Percentiles rank a stretch among this genome's conserved stretches.
Evolutionary conservation across 1,284 basidiomycete genomes (phyloP).

Genomic region (Marasmius fiardii): DNA sequence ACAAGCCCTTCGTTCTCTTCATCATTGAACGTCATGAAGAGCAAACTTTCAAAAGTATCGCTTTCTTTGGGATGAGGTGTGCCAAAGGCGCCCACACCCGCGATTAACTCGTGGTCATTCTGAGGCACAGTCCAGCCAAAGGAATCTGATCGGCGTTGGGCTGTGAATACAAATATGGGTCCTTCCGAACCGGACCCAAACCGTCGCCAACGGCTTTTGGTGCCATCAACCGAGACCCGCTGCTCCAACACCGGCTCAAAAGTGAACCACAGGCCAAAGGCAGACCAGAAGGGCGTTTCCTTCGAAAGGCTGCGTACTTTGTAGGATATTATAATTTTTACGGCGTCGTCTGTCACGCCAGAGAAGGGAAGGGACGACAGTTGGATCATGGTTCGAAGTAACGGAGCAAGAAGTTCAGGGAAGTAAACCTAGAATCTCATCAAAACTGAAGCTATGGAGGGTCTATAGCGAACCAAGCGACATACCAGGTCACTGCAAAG

Average conservation of each 20-base stretch:
- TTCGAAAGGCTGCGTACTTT: constrained; percentile 75
- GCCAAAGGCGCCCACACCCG: constrained; percentile 49
- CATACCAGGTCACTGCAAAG: constrained; percentile 75
- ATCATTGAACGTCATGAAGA: constrained; percentile 49
- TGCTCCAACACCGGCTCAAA: constrained; percentile 58
- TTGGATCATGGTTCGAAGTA: constrained; percentile 65
- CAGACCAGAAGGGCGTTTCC: constrained; percentile 78
- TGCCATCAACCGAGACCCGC: background rate
- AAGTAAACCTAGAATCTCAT: constrained; percentile 61
- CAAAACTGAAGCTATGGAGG: constrained; percentile 2
- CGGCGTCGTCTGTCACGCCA: constrained; percentile 2
- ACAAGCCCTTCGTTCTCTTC: constrained; percentile 1
- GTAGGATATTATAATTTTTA: constrained; percentile 61
- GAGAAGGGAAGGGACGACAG: constrained; percentile 53
- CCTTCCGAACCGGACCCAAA: constrained; percentile 40
- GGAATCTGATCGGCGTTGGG: constrained; percentile 54
- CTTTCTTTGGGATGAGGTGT: constrained; percentile 44
- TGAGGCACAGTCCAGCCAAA: constrained; percentile 50
- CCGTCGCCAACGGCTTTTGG: constrained; percentile 32
- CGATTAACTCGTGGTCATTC: constrained; percentile 50
- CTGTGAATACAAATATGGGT: constrained; percentile 58
- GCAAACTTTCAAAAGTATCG: constrained; percentile 66
- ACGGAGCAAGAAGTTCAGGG: constrained; percentile 65
- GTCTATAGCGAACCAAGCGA: constrained; percentile 6
- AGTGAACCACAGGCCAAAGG: constrained; percentile 80